Percentiles rank a stretch among this genome's conserved stretches.
Conservation (phyloP, 768 basidiomycete species). For the Clitopilus hobsonii region DNA sequence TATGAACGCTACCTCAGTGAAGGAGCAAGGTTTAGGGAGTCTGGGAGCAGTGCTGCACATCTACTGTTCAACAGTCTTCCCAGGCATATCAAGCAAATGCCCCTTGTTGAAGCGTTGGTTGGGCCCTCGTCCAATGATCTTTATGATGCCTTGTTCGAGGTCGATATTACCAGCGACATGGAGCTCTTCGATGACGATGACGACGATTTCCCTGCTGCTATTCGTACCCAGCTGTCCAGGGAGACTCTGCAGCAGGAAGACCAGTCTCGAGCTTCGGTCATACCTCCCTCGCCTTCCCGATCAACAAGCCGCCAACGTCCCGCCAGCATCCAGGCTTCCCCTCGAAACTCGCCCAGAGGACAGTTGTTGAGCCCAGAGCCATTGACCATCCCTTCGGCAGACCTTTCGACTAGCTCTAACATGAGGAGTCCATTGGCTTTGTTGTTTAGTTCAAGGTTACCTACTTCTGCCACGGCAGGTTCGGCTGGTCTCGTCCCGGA, state of each 20-base stretch:
- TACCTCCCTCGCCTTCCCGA: slow-evolving; percentile 13
- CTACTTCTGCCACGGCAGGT: slow-evolving; percentile 10
- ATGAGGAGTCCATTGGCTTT: slow-evolving; percentile 43
- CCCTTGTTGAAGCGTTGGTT: slow-evolving; percentile 72
- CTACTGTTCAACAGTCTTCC: slow-evolving; percentile 62
- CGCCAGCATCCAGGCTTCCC: slow-evolving; percentile 15
- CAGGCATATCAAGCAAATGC: slow-evolving; percentile 67
- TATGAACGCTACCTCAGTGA: slow-evolving; percentile 73
- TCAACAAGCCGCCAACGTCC: slow-evolving; percentile 20
- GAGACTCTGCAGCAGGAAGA: slow-evolving; percentile 21
- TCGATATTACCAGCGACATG: slow-evolving; percentile 45
- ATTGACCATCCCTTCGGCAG: slow-evolving; percentile 15
- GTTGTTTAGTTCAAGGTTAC: slow-evolving; percentile 32
- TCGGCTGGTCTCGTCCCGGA: background rate
- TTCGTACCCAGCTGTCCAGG: slow-evolving; percentile 34
- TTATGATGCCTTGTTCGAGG: slow-evolving; percentile 77
- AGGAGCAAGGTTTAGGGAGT: slow-evolving; percentile 46
- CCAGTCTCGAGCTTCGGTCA: background rate
- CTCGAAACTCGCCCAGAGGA: slow-evolving; percentile 17
- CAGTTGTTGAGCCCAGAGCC: slow-evolving; percentile 11
- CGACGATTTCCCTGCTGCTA: slow-evolving; percentile 28
- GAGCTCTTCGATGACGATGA: slow-evolving; percentile 48
- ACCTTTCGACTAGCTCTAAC: slow-evolving; percentile 16
- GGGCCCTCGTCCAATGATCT: slow-evolving; percentile 63
- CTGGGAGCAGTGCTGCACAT: slow-evolving; percentile 47